These are phyloP conservation scores for Fusarium sp. DNA, from an alignment of 2,329 filamentous ascomycete genomes.

Conservation along the genomic window DNA sequence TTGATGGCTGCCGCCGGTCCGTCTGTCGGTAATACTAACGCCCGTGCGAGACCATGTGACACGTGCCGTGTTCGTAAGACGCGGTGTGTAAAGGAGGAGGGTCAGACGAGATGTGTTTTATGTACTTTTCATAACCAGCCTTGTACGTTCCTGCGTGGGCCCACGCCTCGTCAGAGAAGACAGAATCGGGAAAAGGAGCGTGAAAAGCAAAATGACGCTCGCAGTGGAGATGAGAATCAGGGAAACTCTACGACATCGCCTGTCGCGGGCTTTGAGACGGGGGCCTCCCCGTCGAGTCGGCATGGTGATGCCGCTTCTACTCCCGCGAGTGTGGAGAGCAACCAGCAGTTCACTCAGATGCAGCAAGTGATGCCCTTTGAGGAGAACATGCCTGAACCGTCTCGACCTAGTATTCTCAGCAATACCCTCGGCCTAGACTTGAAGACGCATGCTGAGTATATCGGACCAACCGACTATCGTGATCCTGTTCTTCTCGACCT, in stretches of 20 bases:
- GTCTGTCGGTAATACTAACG: conserved; percentile 9
- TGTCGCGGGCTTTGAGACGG: conserved; percentile 6
- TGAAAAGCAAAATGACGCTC: conserved; percentile 24
- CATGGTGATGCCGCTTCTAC: conserved; percentile 40
- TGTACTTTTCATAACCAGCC: conserved; percentile 74
- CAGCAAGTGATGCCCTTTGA: conserved; percentile 29
- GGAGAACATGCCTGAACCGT: conserved; percentile 27
- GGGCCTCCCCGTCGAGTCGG: conserved; percentile 35
- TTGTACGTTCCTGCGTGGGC: conserved; percentile 68
- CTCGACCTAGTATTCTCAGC: conserved; percentile 47
- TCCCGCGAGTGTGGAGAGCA: conserved; percentile 38
- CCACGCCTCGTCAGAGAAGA: conserved; percentile 46
- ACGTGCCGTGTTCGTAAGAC: conserved; percentile 73
- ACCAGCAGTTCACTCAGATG: conserved; percentile 22
- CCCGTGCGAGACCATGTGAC: conserved; percentile 63
- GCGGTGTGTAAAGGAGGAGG: conserved; percentile 71
- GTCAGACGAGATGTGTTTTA: conserved; percentile 67
- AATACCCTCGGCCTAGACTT: conserved; percentile 65
- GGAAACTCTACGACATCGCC: conserved; percentile 29
- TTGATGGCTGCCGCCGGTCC: conserved; percentile 9
- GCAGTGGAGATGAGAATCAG: conserved; percentile 31
- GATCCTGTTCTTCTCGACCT: conserved; percentile 67
- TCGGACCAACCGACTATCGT: conserved; percentile 68
- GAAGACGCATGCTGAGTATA: conserved; percentile 68
- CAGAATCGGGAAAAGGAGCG: conserved; percentile 36